Evolutionary conservation across 202 grass and related monocot species (phyloP), one percentile per base, ranked within the genome.

Genomic region (Musa balbisiana): DNA sequence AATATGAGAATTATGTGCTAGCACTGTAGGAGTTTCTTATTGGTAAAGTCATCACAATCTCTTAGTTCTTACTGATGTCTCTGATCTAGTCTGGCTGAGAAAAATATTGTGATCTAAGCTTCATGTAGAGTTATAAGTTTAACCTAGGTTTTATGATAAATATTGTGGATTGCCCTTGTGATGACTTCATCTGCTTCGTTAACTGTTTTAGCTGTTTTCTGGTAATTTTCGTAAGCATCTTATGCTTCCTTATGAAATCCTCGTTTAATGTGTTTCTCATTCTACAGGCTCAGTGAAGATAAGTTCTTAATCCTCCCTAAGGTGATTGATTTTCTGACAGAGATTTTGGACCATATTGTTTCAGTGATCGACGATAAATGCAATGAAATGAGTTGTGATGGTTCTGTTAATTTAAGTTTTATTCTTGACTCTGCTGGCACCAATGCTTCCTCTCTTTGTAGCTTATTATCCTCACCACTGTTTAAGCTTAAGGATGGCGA

Each of bases 381-480:
- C 9, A 69, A 64, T 76, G 88, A 84, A 84, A 86, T 97, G 67
- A 23, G 69, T 51, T 89, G 81, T 72, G 72, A 79, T 63, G 83
- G 84, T 77, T 78, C 82, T 82, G 71, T 77, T 74, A 89, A 79
- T 72, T 33, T 83, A 83, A 79, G 72, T 25, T 84, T 84, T 69
- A 67, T 69, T 77, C 73, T 91, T 66, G 90, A 93, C 69, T 72
- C 93, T 81, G 76, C 52, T 55, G 82, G 86, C 63, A 85, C 80
- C 49, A 33, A 53, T 82, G 80, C 89, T 67, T 84, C 80, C 21
- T 89, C 93, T 29, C 82, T 97, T 65, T 76, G 73, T 75, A 93
- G 82, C 70, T 76, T 97, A 27, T 69, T 91, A 21, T 85, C 78
- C 62, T 87, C 90, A 83, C 90, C 88, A 79, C 70, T 93, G 73